Percentiles rank a stretch among this genome's conserved stretches.
Conservation (phyloP, 2,329 filamentous ascomycete genomes). For the Claviceps humidiphila region DNA sequence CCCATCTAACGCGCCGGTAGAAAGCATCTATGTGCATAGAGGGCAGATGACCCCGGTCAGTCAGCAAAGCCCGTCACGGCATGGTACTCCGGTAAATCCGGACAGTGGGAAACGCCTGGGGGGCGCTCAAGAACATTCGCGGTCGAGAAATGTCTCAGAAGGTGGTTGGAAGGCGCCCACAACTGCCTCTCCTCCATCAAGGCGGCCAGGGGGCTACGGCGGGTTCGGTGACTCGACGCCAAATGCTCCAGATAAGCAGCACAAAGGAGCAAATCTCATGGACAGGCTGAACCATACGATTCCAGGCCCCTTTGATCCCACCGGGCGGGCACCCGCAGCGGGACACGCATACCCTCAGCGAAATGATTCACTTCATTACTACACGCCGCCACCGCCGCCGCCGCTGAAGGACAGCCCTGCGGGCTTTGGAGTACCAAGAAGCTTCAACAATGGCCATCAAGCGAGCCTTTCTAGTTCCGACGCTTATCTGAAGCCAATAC, state of each 20-base stretch:
- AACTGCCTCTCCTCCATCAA: not conserved
- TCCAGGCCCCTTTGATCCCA: slow-evolving; percentile 50
- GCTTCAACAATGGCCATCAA: slow-evolving; percentile 23
- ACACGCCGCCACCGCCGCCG: slow-evolving; percentile 9
- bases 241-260: slow-evolving; percentile 5
- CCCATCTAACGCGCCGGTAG: not conserved
- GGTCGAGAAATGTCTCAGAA: slow-evolving; percentile 14
- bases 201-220: slow-evolving; percentile 35
- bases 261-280: slow-evolving; percentile 28
- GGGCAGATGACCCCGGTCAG: slow-evolving; percentile 52
- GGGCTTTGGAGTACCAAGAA: slow-evolving; percentile 38
- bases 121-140: slow-evolving; percentile 31
- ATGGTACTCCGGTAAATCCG: slow-evolving; percentile 50
- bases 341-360: slow-evolving; percentile 21
- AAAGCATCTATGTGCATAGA: slow-evolving; percentile 29
- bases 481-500: slow-evolving; percentile 35
- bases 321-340: slow-evolving; percentile 20
- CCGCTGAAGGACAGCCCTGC: slow-evolving; percentile 42
- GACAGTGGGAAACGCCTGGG: slow-evolving; percentile 29
- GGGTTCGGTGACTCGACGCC: slow-evolving; percentile 21
- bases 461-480: slow-evolving; percentile 32
- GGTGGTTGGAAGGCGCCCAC: not conserved
- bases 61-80: slow-evolving; percentile 43
- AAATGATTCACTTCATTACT: slow-evolving; percentile 16
- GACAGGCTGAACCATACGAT: slow-evolving; percentile 53